Base-by-base conservation (phyloP, 148 eudicot genomes). In the Cornus controversa region DNA sequence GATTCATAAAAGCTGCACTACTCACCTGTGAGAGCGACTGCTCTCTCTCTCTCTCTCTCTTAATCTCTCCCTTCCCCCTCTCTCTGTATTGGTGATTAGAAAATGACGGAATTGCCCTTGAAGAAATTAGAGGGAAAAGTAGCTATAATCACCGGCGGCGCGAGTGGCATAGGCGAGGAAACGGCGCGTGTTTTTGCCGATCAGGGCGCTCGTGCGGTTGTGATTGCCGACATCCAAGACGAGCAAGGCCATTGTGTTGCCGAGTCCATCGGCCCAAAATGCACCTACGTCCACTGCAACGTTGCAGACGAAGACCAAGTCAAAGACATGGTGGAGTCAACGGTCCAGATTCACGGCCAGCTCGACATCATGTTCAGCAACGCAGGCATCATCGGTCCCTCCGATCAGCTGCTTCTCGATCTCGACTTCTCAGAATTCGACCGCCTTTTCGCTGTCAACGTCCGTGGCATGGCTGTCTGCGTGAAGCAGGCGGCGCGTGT, bases 151-250 rank as follows among this genome's bases (percentile, higher is more conserved):
- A 77, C 80, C 5, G 80, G 80, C 24, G 74, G 80, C 20, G 80
- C 80, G 2, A 77, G 80, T 45, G 80, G 80, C 36, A 77, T 77
- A 29, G 80, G 80, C 58, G 74, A 77, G 66, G 67, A 66, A 7
- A 69, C 74, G 23, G 80, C 72, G 9, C 72, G n/a, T 25, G 68
- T 69, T n/a, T 69, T 77, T 13, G 66, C 74, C 3, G 31, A 13
- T 13, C 42, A 77, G 2, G 80, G 77, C 7, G 80, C 74, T n/a
- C 77, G 26, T 3, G 81, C 58, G 36, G 64, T 81, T 8, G 77
- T 82, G 18, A 82, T 82, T 1, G 84, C 81, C 26, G 84, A 77
- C 29, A 26, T 81, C 65, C 84, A 81, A 77, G 77, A 81, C 60
- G 71, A 75, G 11, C 29, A 50, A 40, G 84, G 85, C 45, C 71